Percentiles rank a stretch among this genome's conserved stretches.
phyloP scores from a whole-genome alignment of 495 filamentous ascomycete species.

The Diplogelasinospora grovesii region DNA sequence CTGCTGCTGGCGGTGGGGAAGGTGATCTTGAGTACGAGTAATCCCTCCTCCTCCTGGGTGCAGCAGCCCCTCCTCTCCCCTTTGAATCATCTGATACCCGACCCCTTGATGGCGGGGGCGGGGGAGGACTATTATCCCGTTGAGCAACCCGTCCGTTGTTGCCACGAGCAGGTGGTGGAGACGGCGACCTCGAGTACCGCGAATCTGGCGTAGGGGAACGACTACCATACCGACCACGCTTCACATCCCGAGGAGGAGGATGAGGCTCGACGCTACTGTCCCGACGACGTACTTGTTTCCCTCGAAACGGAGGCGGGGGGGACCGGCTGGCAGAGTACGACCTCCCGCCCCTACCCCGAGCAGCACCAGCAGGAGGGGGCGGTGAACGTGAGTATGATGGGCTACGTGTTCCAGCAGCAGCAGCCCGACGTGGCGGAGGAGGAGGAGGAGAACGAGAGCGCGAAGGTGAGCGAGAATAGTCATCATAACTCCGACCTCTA shows the following conservation, averaged over 20 bases:
- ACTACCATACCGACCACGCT: neutral
- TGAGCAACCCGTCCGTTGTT: too few species aligned
- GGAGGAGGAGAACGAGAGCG: conserved; percentile 10
- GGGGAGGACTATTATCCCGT: too few species aligned
- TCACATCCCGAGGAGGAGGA: too few species aligned
- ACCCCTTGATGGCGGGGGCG: too few species aligned
- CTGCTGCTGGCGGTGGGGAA: neutral
- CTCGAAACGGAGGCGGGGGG: too few species aligned
- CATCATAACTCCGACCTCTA: conserved; percentile 18
- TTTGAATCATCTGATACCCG: too few species aligned
- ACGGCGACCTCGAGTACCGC: conserved; percentile 7
- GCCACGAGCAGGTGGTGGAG: conserved; percentile 5
- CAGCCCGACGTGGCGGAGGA: conserved; percentile 9
- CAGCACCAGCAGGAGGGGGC: conserved; percentile 2
- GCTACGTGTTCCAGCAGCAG: conserved; percentile 14
- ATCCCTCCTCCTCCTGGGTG: too few species aligned
- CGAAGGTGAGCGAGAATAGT: conserved; percentile 20
- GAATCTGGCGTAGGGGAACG: neutral
- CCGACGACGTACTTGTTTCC: neutral
- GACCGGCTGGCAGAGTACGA: conserved; percentile 14
- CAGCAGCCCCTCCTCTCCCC: too few species aligned
- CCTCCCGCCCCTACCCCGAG: conserved; percentile 11
- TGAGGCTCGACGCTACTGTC: too few species aligned
- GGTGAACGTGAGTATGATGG: conserved; percentile 13
- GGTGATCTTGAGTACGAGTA: neutral